phyloP scores from a whole-genome alignment of 1,284 basidiomycete genomes.

The Apiotrichum sp. region DNA sequence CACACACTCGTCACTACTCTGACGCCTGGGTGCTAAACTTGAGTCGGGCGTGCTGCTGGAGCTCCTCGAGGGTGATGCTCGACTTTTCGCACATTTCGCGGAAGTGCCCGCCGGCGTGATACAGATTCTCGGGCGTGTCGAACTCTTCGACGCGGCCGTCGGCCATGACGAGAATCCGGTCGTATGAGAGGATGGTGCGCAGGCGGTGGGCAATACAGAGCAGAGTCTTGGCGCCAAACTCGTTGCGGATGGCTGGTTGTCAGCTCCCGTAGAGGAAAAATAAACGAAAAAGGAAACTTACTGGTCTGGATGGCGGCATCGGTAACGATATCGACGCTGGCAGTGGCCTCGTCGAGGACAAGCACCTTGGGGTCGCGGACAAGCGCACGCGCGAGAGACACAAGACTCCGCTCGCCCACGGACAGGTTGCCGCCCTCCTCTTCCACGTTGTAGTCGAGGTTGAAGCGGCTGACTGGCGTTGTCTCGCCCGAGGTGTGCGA shows the following conservation, averaged over 20 bases:
- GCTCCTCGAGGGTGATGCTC: slow-evolving; percentile 62
- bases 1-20: no score
- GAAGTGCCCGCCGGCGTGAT: slow-evolving; percentile 66
- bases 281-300: slow-evolving; percentile 31
- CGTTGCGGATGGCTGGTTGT: slow-evolving; percentile 53
- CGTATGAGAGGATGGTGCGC: slow-evolving; percentile 72
- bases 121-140: slow-evolving; percentile 70
- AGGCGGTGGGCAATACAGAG: slow-evolving; percentile 64
- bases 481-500: slow-evolving; percentile 12
- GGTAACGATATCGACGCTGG: slow-evolving; percentile 58
- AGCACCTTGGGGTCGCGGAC: slow-evolving; percentile 54
- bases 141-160: slow-evolving; percentile 64
- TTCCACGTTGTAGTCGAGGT: slow-evolving; percentile 71
- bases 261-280: not conserved
- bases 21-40: no score
- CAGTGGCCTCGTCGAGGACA: slow-evolving; percentile 56
- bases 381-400: slow-evolving; percentile 65
- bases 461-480: slow-evolving; percentile 55
- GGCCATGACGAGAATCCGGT: slow-evolving; percentile 65
- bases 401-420: slow-evolving; percentile 60
- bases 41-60: slow-evolving; percentile 25
- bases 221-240: slow-evolving; percentile 60
- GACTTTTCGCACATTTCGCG: slow-evolving; percentile 68
- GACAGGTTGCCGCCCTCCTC: slow-evolving; percentile 76
- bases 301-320: slow-evolving; percentile 61